These are phyloP conservation scores for Corchorus olitorius DNA, from an alignment of 345 rosid genomes.

Conservation along the genomic window DNA sequence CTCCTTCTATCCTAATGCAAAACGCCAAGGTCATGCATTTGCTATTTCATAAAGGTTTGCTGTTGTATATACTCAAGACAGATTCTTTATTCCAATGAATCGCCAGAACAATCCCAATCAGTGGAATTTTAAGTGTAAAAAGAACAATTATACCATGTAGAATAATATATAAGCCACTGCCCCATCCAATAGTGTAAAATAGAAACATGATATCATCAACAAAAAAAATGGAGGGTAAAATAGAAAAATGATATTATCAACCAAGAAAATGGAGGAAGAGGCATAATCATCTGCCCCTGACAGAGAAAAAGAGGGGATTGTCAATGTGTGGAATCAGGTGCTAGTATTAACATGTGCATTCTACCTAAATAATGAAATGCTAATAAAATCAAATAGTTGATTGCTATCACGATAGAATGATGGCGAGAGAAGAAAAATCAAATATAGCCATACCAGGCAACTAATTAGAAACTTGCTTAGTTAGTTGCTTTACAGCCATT, in stretches of 20 bases:
- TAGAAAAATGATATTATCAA: not conserved
- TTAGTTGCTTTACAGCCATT: not conserved
- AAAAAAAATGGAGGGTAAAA: not conserved
- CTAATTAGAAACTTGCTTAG: not conserved
- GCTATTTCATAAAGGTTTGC: not conserved
- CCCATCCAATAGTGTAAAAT: not conserved
- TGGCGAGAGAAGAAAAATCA: not conserved
- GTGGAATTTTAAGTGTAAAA: not conserved
- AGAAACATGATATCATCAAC: constrained; percentile 9
- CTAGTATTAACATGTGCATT: not conserved
- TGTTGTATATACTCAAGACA: not conserved
- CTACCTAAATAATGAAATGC: not conserved
- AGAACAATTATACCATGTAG: not conserved
- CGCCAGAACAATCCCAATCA: constrained; percentile 1
- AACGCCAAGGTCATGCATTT: not conserved
- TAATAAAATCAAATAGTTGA: not conserved
- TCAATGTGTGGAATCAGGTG: not conserved
- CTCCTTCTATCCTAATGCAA: not conserved
- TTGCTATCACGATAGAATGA: not conserved
- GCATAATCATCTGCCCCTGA: not conserved
- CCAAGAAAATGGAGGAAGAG: not conserved
- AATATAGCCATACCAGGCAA: not conserved
- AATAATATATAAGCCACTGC: not conserved
- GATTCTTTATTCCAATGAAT: constrained; percentile 3
- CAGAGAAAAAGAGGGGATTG: not conserved